Base-by-base conservation (phyloP, 2,329 filamentous ascomycete species). In the Cercospora nicotianae region DNA sequence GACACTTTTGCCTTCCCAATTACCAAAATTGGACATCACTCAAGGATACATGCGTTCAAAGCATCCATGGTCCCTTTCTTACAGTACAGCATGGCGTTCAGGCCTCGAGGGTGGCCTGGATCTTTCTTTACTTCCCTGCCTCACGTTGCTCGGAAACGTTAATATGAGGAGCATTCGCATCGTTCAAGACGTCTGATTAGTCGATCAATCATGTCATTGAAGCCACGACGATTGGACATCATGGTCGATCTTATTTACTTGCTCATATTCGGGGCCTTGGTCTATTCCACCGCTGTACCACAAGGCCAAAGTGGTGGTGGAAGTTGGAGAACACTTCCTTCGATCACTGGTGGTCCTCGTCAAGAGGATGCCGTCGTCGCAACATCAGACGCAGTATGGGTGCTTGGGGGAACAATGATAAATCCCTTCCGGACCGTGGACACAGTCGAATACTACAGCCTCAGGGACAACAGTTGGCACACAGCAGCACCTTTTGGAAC, bases 351-450 rank as follows among this genome's bases (percentile, higher is more conserved):
- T 8, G 65, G 65, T 12, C 42, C 23, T 2, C 61, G 66, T 45
- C 66, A 67, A 61, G 66, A 67, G 45, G 39, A 67, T 33, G 31
- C 66, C 4, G 59, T 64, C 2, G 66, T 67, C 2, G 62, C 66
- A 31, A 42, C 58, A 2, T 26, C 55, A 16, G 59, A 67, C n/a
- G 58, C 58, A 33, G 61, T 67, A 45, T 67, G 33, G 30, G 48
- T 67, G 26, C 62, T 67, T 3, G 61, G 61, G 26, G 66, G 66
- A 12, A 64, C 18, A 2, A 13, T 48, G 33, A 16, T 39, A 16
- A 30, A 28, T 20, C 28, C 20, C 2, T n/a, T 30, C 12, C 23
- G 48, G 12, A 67, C 60, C 3, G 45, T 57, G 7, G 61, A 61
- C 26, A 33, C 53, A n/a, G 62, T 67, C 13, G 66, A 67, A 48